Conservation (phyloP, 1,284 basidiomycete genomes). For the Athelia psychrophila region DNA sequence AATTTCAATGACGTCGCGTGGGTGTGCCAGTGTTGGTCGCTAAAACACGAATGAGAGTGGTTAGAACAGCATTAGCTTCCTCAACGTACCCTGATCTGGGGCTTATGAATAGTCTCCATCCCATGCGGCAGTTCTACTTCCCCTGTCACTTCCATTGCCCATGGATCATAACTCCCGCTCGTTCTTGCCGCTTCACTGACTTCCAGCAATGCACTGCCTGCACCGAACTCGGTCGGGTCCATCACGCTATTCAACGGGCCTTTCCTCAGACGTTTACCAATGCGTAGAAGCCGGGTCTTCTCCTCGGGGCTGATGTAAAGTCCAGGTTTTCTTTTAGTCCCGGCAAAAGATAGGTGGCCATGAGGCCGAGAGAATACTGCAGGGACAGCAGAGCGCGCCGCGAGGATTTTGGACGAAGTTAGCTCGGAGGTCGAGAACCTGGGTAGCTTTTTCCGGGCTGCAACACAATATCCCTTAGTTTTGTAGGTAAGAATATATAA, state of each 20-base stretch:
- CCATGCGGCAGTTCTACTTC: conserved; percentile 38
- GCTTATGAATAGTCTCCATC: conserved; percentile 41
- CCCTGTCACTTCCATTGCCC: conserved; percentile 38
- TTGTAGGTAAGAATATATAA: neutral
- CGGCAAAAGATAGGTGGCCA: conserved; percentile 19
- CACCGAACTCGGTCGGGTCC: conserved; percentile 60
- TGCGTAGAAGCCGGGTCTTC: conserved; percentile 71
- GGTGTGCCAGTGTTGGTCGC: conserved; percentile 48
- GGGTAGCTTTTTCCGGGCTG: conserved; percentile 58
- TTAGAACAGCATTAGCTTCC: neutral
- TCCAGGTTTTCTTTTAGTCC: conserved; percentile 32
- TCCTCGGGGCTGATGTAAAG: conserved; percentile 50
- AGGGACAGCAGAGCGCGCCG: conserved; percentile 82
- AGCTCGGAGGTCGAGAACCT: conserved; percentile 55
- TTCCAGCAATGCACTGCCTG: conserved; percentile 59
- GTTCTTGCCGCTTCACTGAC: conserved; percentile 64
- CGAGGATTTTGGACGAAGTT: conserved; percentile 80
- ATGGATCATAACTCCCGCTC: conserved; percentile 77
- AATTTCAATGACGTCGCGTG: conserved; percentile 51
- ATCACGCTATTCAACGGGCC: conserved; percentile 71
- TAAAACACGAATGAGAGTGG: conserved; percentile 18
- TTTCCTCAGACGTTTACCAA: conserved; percentile 65
- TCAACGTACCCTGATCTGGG: conserved; percentile 46
- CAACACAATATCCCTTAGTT: neutral
- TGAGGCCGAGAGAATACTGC: conserved; percentile 67